phyloP scores from a whole-genome alignment of 2,329 filamentous ascomycete genomes.

The Ophiostoma australiae region DNA sequence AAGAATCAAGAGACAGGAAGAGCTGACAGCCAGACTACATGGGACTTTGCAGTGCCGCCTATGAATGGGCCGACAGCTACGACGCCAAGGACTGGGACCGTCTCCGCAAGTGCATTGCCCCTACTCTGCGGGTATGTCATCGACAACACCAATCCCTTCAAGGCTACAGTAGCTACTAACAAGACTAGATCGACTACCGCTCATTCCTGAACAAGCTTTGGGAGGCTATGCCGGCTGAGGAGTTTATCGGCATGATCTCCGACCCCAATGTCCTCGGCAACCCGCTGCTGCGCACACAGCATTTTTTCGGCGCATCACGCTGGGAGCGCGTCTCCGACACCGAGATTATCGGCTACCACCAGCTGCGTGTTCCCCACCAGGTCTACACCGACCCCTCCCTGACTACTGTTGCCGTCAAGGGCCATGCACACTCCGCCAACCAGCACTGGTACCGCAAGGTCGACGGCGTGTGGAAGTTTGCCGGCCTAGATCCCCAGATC shows the following conservation, averaged over 20 bases:
- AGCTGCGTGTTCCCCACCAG: constrained; percentile 59
- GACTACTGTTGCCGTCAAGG: constrained; percentile 49
- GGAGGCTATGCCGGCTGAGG: constrained; percentile 56
- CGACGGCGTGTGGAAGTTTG: constrained; percentile 58
- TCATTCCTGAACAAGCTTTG: constrained; percentile 56
- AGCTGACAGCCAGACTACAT: constrained; percentile 42
- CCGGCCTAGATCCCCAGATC: constrained; percentile 51
- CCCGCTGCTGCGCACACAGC: constrained; percentile 58
- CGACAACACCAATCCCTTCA: background rate
- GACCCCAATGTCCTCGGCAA: constrained; percentile 55
- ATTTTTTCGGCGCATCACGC: constrained; percentile 56
- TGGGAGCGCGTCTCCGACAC: constrained; percentile 55
- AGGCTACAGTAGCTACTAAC: background rate
- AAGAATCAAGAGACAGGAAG: background rate
- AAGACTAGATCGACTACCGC: constrained; percentile 63
- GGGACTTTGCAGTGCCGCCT: constrained; percentile 46
- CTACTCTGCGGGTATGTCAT: constrained; percentile 46
- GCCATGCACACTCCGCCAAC: constrained; percentile 55
- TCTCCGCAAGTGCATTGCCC: constrained; percentile 57
- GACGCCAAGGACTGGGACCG: constrained; percentile 62
- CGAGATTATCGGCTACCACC: constrained; percentile 57
- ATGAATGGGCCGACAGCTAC: constrained; percentile 62
- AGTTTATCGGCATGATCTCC: constrained; percentile 59
- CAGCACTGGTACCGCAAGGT: constrained; percentile 55
- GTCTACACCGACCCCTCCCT: constrained; percentile 46